These are phyloP conservation scores for Pseudodiploospora longispora DNA, from an alignment of 2,329 filamentous ascomycete species.

Conservation along the genomic window DNA sequence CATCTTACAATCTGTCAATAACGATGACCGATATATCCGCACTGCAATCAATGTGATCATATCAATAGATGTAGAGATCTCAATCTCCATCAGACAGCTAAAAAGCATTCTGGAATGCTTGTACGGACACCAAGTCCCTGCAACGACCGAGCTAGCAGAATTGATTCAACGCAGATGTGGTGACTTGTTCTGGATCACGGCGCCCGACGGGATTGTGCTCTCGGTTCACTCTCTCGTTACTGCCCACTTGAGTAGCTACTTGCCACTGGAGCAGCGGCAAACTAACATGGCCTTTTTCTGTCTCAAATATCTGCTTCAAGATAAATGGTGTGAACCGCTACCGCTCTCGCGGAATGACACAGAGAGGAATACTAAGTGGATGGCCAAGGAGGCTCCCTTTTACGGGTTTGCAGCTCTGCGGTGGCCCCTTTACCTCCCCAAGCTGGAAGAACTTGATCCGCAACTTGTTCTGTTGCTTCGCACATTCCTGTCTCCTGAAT, in stretches of 20 bases:
- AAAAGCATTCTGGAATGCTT: conserved; percentile 4
- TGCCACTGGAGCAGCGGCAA: conserved; percentile 8
- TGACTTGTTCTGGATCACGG: conserved; percentile 7
- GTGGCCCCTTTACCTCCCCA: conserved; percentile 10
- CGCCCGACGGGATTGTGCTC: conserved; percentile 1
- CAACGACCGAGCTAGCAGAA: conserved; percentile 1
- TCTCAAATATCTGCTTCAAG: conserved; percentile 13
- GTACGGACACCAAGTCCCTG: conserved; percentile 2
- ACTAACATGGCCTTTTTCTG: conserved; percentile 13
- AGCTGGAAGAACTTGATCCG: conserved; percentile 4
- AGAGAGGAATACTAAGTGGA: neutral
- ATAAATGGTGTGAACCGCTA: conserved; percentile 1
- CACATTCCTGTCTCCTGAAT: conserved; percentile 8
- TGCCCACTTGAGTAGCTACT: conserved; percentile 5
- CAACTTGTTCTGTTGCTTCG: conserved; percentile 8
- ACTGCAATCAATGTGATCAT: conserved; percentile 6
- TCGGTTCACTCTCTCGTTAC: conserved; percentile 6
- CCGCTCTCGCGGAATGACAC: conserved; percentile 2
- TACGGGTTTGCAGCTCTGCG: conserved; percentile 11
- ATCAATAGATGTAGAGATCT: neutral
- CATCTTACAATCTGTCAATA: conserved; percentile 11
- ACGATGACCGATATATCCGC: conserved; percentile 7
- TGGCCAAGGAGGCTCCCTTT: conserved; percentile 6
- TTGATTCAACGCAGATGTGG: conserved; percentile 2
- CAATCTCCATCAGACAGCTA: conserved; percentile 4